Evolutionary conservation across 2,329 filamentous ascomycete genomes (phyloP).

Genomic region (Uncinocarpus reesii): DNA sequence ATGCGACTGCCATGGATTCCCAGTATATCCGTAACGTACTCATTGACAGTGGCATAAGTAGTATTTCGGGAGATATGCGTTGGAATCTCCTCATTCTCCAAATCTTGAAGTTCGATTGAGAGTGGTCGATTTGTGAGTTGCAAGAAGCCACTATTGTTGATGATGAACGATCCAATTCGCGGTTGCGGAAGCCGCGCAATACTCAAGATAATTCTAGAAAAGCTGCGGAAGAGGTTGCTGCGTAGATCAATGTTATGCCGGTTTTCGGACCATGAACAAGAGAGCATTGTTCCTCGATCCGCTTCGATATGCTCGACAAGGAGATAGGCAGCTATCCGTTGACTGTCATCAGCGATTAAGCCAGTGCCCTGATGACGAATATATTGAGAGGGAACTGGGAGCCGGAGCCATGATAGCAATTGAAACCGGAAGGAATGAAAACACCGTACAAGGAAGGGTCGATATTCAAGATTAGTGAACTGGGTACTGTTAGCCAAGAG

Average conservation of each 20-base stretch:
- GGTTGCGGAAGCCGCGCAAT: conserved; percentile 20
- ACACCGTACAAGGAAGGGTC: neutral
- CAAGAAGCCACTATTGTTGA: conserved; percentile 23
- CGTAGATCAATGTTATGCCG: conserved; percentile 18
- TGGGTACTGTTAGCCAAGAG: neutral
- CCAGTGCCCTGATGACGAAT: neutral
- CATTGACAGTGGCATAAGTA: conserved; percentile 22
- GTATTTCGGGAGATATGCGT: conserved; percentile 20
- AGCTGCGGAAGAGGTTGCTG: conserved; percentile 19
- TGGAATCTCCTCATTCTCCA: conserved; percentile 24
- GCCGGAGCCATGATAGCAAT: neutral
- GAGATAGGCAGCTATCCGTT: conserved; percentile 15
- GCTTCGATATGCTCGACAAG: conserved; percentile 20
- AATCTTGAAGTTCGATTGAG: conserved; percentile 19
- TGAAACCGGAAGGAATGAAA: neutral
- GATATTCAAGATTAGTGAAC: conserved; percentile 1
- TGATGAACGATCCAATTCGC: conserved; percentile 28
- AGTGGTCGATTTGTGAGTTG: conserved; percentile 22
- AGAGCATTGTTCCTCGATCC: conserved; percentile 19
- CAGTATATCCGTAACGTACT: conserved; percentile 24
- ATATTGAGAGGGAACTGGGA: neutral
- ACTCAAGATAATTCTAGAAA: conserved; percentile 19
- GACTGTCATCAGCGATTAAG: neutral
- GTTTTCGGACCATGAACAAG: conserved; percentile 18
- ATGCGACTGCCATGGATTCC: conserved; percentile 23